Conservation (phyloP, 2,329 filamentous ascomycete genomes). For the Aureobasidium sp. region DNA sequence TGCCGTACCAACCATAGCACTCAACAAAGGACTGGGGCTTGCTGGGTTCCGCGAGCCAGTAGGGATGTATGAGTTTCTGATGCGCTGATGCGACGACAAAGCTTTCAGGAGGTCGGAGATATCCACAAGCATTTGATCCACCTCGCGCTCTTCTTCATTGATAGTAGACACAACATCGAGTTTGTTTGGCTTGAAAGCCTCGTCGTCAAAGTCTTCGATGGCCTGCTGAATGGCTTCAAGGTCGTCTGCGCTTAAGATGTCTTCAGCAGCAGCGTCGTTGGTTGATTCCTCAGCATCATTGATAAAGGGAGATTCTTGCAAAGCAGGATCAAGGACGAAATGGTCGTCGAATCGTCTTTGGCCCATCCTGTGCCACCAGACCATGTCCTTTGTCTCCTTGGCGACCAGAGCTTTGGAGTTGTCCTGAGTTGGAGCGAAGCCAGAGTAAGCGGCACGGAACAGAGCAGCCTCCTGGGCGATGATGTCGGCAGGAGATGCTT, state of each 20-base stretch:
- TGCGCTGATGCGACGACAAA: conserved; percentile 69
- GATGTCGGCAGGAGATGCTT: conserved; percentile 31
- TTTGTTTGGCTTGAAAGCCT: conserved; percentile 18
- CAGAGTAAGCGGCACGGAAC: conserved; percentile 71
- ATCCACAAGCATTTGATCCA: conserved; percentile 53
- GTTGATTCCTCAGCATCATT: conserved; percentile 22
- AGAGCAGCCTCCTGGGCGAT: conserved; percentile 58
- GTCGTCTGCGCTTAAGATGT: conserved; percentile 18
- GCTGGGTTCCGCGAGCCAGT: conserved; percentile 36
- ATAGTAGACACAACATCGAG: conserved; percentile 17
- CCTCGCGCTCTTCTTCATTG: conserved; percentile 29
- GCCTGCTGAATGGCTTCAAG: conserved; percentile 23
- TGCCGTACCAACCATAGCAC: conserved; percentile 47
- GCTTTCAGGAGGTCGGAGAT: conserved; percentile 72
- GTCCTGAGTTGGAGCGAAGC: conserved; percentile 70
- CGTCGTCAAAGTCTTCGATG: conserved; percentile 22
- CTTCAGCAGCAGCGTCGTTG: background rate
- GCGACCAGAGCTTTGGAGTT: conserved; percentile 65
- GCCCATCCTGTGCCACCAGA: conserved; percentile 73
- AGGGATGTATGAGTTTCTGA: conserved; percentile 63
- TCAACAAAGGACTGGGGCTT: conserved; percentile 60
- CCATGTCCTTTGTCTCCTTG: conserved; percentile 56
- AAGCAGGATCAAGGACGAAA: conserved; percentile 48
- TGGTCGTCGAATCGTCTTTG: conserved; percentile 55
- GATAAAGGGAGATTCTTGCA: conserved; percentile 25